Evolutionary conservation across 139 green algal genomes (phyloP).

Genomic region (Marvania coccoides): DNA sequence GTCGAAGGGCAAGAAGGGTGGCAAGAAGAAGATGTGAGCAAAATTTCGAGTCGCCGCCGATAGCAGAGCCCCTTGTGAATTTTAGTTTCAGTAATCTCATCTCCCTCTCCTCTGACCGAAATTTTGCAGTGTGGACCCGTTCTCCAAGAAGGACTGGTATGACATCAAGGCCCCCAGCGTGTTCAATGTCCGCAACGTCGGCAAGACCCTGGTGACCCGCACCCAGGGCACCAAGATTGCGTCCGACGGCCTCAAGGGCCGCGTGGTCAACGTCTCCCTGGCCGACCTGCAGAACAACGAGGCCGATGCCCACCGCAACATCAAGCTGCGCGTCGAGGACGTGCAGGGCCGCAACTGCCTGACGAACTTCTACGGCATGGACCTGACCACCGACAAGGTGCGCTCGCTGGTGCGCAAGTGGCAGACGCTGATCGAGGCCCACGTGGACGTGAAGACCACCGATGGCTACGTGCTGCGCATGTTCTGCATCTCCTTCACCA

Average conservation of each 20-base stretch:
- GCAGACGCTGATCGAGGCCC: slow-evolving; percentile 96
- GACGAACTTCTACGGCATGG: slow-evolving; percentile 98
- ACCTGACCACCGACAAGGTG: slow-evolving; percentile 99
- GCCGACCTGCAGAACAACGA: slow-evolving; percentile 98
- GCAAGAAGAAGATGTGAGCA: slow-evolving; percentile 96
- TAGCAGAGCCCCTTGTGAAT: background rate
- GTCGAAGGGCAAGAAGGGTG: slow-evolving; percentile 97
- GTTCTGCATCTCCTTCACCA: slow-evolving; percentile 98
- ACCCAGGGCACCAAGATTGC: slow-evolving; percentile 99
- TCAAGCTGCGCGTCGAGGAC: slow-evolving; percentile 92
- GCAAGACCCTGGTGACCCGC: slow-evolving; percentile 97
- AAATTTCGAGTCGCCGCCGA: background rate
- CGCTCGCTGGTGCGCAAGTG: slow-evolving; percentile 97
- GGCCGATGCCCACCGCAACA: slow-evolving; percentile 95
- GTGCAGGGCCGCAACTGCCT: slow-evolving; percentile 94
- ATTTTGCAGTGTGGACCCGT: slow-evolving; percentile 85
- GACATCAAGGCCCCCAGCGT: slow-evolving; percentile 96
- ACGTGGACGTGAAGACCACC: slow-evolving; percentile 98
- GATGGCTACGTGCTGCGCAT: slow-evolving; percentile 96
- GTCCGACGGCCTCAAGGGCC: slow-evolving; percentile 95
- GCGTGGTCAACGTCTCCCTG: slow-evolving; percentile 92
- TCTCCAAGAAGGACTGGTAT: slow-evolving; percentile 99
- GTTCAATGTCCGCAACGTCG: slow-evolving; percentile 85
- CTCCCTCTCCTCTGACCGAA: background rate
- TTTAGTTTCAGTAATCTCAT: background rate